phyloP scores from a whole-genome alignment of 306 rosid genomes.

The Vigna trinervia region DNA sequence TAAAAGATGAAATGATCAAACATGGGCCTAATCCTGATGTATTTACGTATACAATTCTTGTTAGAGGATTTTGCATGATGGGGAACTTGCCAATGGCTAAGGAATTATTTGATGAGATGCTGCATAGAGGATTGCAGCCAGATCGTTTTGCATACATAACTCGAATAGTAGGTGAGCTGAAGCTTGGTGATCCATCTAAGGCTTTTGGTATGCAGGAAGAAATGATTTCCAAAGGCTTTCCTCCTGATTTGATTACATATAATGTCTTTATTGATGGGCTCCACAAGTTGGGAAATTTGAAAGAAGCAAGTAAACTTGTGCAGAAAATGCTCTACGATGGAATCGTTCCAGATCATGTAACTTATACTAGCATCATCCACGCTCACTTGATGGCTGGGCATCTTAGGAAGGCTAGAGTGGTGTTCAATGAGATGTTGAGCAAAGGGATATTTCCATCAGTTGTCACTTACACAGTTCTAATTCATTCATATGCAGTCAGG shows the following conservation, averaged over 20 bases:
- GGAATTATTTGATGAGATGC: conserved; percentile 75
- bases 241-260: conserved; percentile 72
- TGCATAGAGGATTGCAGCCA: conserved; percentile 61
- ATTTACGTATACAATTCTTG: conserved; percentile 71
- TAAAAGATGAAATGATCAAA: conserved; percentile 67
- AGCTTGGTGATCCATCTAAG: conserved; percentile 62
- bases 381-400: conserved; percentile 64
- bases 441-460: conserved; percentile 72
- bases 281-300: conserved; percentile 60
- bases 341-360: conserved; percentile 70
- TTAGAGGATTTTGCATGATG: conserved; percentile 63
- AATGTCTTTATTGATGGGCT: conserved; percentile 72
- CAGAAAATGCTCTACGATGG: conserved; percentile 61
- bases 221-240: conserved; percentile 70
- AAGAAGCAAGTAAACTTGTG: conserved; percentile 59
- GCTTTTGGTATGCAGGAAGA: conserved; percentile 79
- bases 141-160: conserved; percentile 73
- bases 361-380: conserved; percentile 80
- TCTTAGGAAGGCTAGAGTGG: conserved; percentile 62
- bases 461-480: conserved; percentile 79
- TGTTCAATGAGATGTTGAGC: conserved; percentile 68
- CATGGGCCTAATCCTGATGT: conserved; percentile 70
- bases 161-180: conserved; percentile 69
- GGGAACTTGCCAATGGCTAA: conserved; percentile 73
- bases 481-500: conserved; percentile 67